phyloP scores from a whole-genome alignment of 1,139 yeast species.

The Meyerozyma carpophila region DNA sequence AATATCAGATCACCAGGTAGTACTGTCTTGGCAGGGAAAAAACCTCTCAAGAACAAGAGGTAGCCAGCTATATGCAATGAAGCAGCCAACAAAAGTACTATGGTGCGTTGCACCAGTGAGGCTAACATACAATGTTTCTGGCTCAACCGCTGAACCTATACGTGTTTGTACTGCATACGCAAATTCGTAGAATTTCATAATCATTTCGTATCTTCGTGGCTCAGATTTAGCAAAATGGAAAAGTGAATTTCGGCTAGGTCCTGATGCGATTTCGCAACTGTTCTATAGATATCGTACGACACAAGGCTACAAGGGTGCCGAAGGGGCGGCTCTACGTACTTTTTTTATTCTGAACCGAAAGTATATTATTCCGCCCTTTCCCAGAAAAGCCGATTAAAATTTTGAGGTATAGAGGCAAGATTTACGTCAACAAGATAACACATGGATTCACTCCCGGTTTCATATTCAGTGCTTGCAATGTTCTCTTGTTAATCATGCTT shows the following conservation, averaged over 20 bases:
- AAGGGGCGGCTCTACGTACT: no score
- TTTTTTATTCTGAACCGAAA: no score
- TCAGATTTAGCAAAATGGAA: no score
- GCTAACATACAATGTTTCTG: not conserved
- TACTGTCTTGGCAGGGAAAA: conserved; percentile 81
- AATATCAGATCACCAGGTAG: conserved; percentile 49
- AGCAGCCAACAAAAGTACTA: not conserved
- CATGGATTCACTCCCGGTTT: not conserved
- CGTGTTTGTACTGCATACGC: no score
- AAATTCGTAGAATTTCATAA: no score
- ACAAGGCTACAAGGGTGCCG: no score
- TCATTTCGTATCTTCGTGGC: no score
- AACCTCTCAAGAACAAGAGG: conserved; percentile 41
- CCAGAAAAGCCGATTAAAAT: no score
- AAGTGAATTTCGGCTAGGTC: no score
- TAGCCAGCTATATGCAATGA: not conserved
- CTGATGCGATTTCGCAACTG: no score
- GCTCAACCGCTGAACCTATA: not conserved
- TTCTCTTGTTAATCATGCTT: not conserved
- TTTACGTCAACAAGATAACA: not conserved
- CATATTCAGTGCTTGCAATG: not conserved
- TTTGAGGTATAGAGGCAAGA: not conserved
- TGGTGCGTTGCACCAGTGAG: not conserved
- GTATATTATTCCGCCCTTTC: no score
- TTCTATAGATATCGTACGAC: no score